Evolutionary conservation across 129 eudicot genomes (phyloP), one percentile per base, ranked within the genome.

Genomic region (Saposhnikovia divaricata): DNA sequence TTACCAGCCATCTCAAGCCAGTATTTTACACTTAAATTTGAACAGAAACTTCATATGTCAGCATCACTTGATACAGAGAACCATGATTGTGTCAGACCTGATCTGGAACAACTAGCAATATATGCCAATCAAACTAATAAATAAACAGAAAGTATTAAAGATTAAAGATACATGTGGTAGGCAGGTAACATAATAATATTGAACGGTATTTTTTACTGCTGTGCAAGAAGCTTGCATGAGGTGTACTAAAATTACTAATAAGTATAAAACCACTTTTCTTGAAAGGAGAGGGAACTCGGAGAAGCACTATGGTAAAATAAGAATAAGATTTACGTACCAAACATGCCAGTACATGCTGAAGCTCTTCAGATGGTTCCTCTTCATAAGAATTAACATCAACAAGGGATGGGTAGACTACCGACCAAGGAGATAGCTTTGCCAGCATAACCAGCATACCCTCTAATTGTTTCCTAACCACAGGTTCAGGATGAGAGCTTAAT

Each of bases 401-500:
- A 66, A 96, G 98, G 37, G 99, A 89, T 34, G 99, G 99, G 82
- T 96, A 96, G 40, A 96, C 90, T 38, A 96, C 83, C 38, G 99
- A 96, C 96, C 98, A 90, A 19, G 99, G 99, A 74, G 94, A 89
- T 80, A 84, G 86, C 89, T 88, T 89, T 63, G 98, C 99, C 86
- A 96, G 89, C 97, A 90, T 92, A 84, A 89, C 79, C 53, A 96
- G 87, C 80, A 96, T 82, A 59, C 87, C 85, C 85, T 88, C 99
- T 77, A 96, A 82, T 84, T 90, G 99, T 85, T 89, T 89, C 78
- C 98, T 86, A 40, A 93, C 97, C 87, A 84, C 89, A 78, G 87
- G 89, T 83, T 96, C 99, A 72, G 99, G 98, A 85, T 96, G 99
- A 84, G 98, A 92, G 82, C 98, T 90, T 89, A 96, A 85, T 27